Base-by-base conservation (phyloP, 1,139 yeast genomes). In the Geotrichum citri-aurantii region DNA sequence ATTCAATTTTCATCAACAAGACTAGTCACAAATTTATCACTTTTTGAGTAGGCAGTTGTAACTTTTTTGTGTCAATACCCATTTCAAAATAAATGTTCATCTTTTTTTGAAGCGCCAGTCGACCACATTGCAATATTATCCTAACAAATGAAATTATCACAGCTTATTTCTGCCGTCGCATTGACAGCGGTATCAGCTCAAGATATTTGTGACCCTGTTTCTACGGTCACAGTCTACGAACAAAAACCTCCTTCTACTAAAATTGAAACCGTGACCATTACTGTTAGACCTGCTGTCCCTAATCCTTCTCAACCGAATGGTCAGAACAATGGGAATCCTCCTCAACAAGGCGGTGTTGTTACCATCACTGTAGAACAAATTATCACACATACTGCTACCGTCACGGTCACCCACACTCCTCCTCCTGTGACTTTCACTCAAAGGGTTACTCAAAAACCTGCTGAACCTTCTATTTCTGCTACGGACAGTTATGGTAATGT, bases 371-470 rank as follows among this genome's bases (percentile, higher is more conserved):
- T 46, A 17, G 24, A 29, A 26, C 17, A 31, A 11, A 26, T 29
- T 12, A 48, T 26, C 8, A 48, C 49, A 17, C 52, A 55, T 27
- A 46, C 48, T 12, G 27, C 33, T 24, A 48, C 37, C 17, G 24
- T 50, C 21, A 47, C 21, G 2, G 49, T 40, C 42, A 50, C 53
- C 17, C 48, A 26, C 10, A 24, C 57, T 48, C 52, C 52, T 49
- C 26, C 48, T 46, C 48, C 42, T 37, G 19, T 14, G 42, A 37
- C 42, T 37, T 5, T 37, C 14, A n/a, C n/a, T 37, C 42, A 37
- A 37, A 12, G 8, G 11, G 17, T 37, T 31, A 31, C 12, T 14
- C 42, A 37, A 37, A 37, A 19, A 8, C 27, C 52, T 19, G 54
- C 33, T 40, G 44, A 21, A n/a, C n/a, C 24, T 29, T n/a, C 12